Conservation (phyloP, 352 stramenopile species). For the Phytopythium litorale region DNA sequence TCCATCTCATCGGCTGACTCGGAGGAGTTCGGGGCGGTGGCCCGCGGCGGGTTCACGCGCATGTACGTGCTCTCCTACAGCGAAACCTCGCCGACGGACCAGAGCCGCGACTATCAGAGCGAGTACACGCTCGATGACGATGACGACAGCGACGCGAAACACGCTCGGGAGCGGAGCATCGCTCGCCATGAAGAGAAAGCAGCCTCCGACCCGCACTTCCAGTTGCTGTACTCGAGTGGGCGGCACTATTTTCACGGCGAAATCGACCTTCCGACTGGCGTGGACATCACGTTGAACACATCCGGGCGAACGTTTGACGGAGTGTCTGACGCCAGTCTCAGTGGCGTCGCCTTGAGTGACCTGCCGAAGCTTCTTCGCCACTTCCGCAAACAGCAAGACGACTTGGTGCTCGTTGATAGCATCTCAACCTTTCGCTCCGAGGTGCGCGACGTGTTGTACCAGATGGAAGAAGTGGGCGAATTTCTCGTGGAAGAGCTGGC, state of each 20-base stretch:
- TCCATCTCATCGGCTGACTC: slow-evolving; percentile 55
- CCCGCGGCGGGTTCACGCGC: slow-evolving; percentile 49
- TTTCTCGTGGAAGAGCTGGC: slow-evolving; percentile 69
- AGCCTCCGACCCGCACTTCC: slow-evolving; percentile 12
- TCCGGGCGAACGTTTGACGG: slow-evolving; percentile 17
- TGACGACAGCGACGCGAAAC: slow-evolving; percentile 14
- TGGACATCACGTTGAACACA: slow-evolving; percentile 15
- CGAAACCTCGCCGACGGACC: slow-evolving; percentile 21
- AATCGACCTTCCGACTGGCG: slow-evolving; percentile 32
- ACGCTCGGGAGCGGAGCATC: neutral
- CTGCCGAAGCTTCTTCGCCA: slow-evolving; percentile 43
- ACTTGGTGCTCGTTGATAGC: slow-evolving; percentile 32
- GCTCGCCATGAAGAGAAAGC: neutral
- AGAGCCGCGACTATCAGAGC: slow-evolving; percentile 18
- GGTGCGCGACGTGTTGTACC: slow-evolving; percentile 52
- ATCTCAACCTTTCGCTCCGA: slow-evolving; percentile 35
- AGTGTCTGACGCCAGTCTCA: slow-evolving; percentile 13
- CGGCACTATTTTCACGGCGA: slow-evolving; percentile 53
- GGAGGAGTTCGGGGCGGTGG: slow-evolving; percentile 44
- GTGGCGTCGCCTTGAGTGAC: slow-evolving; percentile 27
- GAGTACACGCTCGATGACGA: slow-evolving; percentile 2
- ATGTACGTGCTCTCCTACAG: slow-evolving; percentile 59
- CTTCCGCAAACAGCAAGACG: slow-evolving; percentile 52
- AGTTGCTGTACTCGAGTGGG: slow-evolving; percentile 54
- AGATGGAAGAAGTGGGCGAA: slow-evolving; percentile 64